Evolutionary conservation across 2,329 filamentous ascomycete genomes (phyloP).

Genomic region (Neopestalotiopsis clavispora): DNA sequence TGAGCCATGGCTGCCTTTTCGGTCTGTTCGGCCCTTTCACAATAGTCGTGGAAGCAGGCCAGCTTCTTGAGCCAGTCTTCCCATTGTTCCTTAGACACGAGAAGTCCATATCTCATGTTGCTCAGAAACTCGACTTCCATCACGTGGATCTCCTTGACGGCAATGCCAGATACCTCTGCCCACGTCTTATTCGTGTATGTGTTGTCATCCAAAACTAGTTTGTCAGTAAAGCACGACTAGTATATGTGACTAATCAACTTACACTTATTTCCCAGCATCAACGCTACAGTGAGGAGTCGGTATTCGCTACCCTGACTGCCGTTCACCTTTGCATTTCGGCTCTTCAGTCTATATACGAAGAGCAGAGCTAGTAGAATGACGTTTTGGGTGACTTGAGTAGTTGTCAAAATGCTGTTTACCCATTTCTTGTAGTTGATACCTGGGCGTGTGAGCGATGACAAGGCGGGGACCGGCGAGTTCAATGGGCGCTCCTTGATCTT

Average conservation of each 20-base stretch:
- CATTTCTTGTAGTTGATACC: slow-evolving; percentile 87
- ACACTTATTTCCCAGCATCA: slow-evolving; percentile 99
- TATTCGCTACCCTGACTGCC: slow-evolving; percentile 95
- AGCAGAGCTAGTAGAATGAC: slow-evolving; percentile 88
- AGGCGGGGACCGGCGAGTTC: slow-evolving; percentile 45
- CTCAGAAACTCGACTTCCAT: slow-evolving; percentile 99
- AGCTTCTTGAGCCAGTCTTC: slow-evolving; percentile 84
- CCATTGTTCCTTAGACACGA: slow-evolving; percentile 88
- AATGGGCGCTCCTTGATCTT: slow-evolving; percentile 50
- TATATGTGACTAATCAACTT: slow-evolving; percentile 35
- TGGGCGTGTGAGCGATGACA: slow-evolving; percentile 76
- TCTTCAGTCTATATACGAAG: slow-evolving; percentile 93
- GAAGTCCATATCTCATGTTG: slow-evolving; percentile 94
- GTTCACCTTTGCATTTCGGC: slow-evolving; percentile 84
- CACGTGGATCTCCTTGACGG: slow-evolving; percentile 92
- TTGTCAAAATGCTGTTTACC: slow-evolving; percentile 88
- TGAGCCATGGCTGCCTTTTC: slow-evolving; percentile 22
- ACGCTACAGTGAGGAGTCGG: slow-evolving; percentile 85
- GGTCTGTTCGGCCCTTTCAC: slow-evolving; percentile 66
- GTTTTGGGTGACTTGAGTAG: slow-evolving; percentile 95
- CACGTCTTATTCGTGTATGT: slow-evolving; percentile 99
- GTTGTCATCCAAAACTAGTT: slow-evolving; percentile 87
- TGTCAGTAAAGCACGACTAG: background rate
- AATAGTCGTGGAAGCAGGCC: slow-evolving; percentile 81
- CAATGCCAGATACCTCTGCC: slow-evolving; percentile 95